phyloP scores from a whole-genome alignment of 352 stramenopile species.

The Lagenidium giganteum region DNA sequence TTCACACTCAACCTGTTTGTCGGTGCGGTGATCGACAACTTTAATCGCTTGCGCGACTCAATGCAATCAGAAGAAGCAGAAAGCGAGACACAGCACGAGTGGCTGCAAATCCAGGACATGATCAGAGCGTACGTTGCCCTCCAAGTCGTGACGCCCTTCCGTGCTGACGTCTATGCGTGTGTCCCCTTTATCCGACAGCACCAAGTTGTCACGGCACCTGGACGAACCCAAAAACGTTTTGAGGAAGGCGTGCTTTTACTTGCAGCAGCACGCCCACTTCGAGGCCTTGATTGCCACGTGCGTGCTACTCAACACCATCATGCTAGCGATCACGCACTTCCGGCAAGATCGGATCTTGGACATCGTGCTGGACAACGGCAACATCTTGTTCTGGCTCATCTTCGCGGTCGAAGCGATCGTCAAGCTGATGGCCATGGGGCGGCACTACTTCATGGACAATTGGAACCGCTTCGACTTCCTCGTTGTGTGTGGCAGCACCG shows the following conservation, averaged over 20 bases:
- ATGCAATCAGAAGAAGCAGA: constrained; percentile 29
- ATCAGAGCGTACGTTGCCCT: constrained; percentile 23
- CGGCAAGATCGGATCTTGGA: constrained; percentile 15
- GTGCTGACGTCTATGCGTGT: not conserved
- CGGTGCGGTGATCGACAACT: constrained; percentile 87
- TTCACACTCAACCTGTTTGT: constrained; percentile 89
- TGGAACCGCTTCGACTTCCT: constrained; percentile 77
- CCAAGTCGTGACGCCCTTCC: too few species aligned
- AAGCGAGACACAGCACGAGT: constrained; percentile 68
- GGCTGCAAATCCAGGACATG: constrained; percentile 45
- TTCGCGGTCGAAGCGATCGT: constrained; percentile 56
- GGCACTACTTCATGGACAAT: constrained; percentile 46
- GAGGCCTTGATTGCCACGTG: constrained; percentile 25
- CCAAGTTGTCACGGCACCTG: constrained; percentile 21
- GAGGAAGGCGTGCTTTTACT: constrained; percentile 18
- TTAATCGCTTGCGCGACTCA: constrained; percentile 54
- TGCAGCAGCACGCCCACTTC: constrained; percentile 28
- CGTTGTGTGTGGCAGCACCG: constrained; percentile 36
- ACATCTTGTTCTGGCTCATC: constrained; percentile 47
- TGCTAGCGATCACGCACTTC: constrained; percentile 37
- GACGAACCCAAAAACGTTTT: constrained; percentile 17
- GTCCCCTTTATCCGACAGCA: too few species aligned
- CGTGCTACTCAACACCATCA: constrained; percentile 33
- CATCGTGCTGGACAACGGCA: constrained; percentile 13
- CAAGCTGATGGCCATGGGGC: constrained; percentile 58